These are phyloP conservation scores for Hanseniaspora lachancei DNA, from an alignment of 805 yeast species.

Conservation along the genomic window DNA sequence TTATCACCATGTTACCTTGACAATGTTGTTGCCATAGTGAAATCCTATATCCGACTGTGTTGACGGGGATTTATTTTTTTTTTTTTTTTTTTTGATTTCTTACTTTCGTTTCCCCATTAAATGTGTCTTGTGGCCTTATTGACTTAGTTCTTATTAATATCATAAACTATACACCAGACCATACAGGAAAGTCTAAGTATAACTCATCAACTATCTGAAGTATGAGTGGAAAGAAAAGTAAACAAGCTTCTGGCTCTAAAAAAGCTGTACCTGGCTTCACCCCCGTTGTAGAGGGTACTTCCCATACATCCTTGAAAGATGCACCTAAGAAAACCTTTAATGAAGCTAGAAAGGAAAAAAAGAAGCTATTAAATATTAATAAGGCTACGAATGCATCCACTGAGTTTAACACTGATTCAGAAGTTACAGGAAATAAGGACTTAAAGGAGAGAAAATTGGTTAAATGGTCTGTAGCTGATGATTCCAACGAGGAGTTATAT, in stretches of 20 bases:
- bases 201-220: background rate
- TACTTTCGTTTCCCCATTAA: no score
- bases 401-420: constrained; percentile 71
- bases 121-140: no score
- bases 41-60: no score
- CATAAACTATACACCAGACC: background rate
- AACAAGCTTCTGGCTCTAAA: background rate
- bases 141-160: no score
- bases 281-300: background rate
- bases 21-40: no score
- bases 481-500: constrained; percentile 13
- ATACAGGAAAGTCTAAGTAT: background rate
- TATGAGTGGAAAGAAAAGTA: background rate
- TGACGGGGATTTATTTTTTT: no score
- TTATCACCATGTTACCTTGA: no score
- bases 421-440: constrained; percentile 46
- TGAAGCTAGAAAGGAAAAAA: constrained; percentile 7
- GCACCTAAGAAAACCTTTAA: constrained; percentile 7
- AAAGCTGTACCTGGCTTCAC: constrained; percentile 4
- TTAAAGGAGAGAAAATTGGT: constrained; percentile 60
- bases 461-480: constrained; percentile 46
- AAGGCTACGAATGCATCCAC: background rate
- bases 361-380: background rate
- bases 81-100: no score
- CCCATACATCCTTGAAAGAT: constrained; percentile 1